phyloP scores from a whole-genome alignment of 129 eudicot species.

The Kitagawia praeruptora region DNA sequence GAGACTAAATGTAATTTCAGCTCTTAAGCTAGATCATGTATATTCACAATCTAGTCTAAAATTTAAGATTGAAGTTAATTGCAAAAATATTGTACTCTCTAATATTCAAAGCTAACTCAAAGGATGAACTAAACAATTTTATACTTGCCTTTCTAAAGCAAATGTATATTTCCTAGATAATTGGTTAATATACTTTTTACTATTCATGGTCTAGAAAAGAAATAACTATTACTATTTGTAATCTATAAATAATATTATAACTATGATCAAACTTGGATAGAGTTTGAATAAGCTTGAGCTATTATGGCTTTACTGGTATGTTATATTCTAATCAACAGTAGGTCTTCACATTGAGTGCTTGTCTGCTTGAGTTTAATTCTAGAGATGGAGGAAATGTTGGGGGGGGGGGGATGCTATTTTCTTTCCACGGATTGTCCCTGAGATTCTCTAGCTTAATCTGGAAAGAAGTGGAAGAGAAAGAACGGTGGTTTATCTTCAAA shows the following conservation, averaged over 20 bases:
- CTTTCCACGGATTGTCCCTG: not conserved
- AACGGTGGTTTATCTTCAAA: not conserved
- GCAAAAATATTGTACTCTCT: not conserved
- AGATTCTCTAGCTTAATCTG: not conserved
- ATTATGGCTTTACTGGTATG: too few species aligned
- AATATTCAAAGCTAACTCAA: too few species aligned
- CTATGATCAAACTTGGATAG: not conserved
- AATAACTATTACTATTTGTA: not conserved
- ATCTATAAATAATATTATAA: not conserved
- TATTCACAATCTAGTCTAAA: too few species aligned
- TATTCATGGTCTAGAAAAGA: too few species aligned
- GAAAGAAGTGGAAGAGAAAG: not conserved
- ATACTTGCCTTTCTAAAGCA: not conserved
- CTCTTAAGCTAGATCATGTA: not conserved
- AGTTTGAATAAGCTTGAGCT: too few species aligned
- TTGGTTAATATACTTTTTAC: too few species aligned
- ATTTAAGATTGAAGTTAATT: too few species aligned
- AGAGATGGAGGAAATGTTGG: not conserved
- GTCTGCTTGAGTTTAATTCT: not conserved
- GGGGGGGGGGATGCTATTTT: not conserved
- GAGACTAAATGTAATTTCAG: not conserved
- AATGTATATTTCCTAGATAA: not conserved
- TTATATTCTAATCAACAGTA: not conserved
- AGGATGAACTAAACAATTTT: too few species aligned
- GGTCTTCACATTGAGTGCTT: not conserved